Evolutionary conservation across 208 protist species (phyloP).

Genomic region (Crithidia acanthocephali): DNA sequence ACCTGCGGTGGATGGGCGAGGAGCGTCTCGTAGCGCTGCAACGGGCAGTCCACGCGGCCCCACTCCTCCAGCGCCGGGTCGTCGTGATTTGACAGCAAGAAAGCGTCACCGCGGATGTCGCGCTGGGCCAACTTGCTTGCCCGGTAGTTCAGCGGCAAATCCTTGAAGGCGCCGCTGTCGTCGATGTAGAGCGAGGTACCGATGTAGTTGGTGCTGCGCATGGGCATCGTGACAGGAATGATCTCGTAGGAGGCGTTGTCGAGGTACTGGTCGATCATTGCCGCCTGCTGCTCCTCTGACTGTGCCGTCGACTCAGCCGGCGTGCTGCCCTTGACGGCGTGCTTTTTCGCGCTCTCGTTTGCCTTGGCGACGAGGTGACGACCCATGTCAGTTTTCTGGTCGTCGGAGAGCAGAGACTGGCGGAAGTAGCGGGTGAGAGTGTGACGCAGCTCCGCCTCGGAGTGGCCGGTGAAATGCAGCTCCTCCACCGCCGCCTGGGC

Average conservation of each 20-base stretch:
- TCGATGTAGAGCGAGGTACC: constrained; percentile 92
- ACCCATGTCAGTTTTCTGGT: constrained; percentile 72
- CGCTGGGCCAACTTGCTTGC: constrained; percentile 87
- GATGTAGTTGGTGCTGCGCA: constrained; percentile 67
- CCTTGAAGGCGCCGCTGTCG: constrained; percentile 89
- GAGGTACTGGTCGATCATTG: constrained; percentile 74
- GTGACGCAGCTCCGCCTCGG: constrained; percentile 68
- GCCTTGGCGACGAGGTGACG: constrained; percentile 59
- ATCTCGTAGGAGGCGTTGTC: constrained; percentile 86
- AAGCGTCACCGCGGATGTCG: constrained; percentile 90
- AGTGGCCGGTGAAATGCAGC: constrained; percentile 56
- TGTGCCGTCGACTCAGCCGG: constrained; percentile 13
- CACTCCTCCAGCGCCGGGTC: constrained; percentile 89
- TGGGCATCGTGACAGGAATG: constrained; percentile 87
- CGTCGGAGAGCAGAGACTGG: constrained; percentile 63
- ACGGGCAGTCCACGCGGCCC: constrained; percentile 72
- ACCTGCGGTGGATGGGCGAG: constrained; percentile 48
- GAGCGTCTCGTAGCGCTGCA: constrained; percentile 52
- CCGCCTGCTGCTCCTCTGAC: constrained; percentile 48
- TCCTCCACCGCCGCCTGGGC: constrained; percentile 43
- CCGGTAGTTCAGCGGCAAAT: constrained; percentile 77
- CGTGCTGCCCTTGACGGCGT: constrained; percentile 10
- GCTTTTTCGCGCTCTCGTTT: constrained; percentile 33
- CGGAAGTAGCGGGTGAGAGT: constrained; percentile 75
- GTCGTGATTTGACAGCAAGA: constrained; percentile 87